Base-by-base conservation (phyloP, 192 early-diverging fungal species). In the Backusella mclennaniae region DNA sequence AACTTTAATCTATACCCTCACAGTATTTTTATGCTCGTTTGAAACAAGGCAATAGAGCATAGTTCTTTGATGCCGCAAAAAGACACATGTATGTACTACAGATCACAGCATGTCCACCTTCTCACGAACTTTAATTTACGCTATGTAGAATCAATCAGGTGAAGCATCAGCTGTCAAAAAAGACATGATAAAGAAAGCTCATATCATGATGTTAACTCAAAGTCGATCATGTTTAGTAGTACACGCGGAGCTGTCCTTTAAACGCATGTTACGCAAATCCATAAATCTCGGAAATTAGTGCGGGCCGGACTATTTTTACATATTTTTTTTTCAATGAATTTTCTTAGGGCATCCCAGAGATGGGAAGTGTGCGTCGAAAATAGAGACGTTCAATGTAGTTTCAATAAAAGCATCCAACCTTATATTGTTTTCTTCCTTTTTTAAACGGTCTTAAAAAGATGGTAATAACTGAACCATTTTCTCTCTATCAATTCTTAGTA, bases 391-490 rank as follows among this genome's bases (percentile, higher is more conserved):
- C 56, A 63, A 63, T 63, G 56, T 63, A 29, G 56, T 63, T 63
- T 63, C 29, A 63, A 63, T 63, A 63, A 63, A 63, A 63, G 19
- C 56, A 63, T 63, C 23, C 56, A 4, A 29, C 21, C 23, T 63
- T 63, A 63, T 29, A 29, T 63, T 63, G 56, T 63, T 69, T 69
- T 69, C 68, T 69, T 69, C 68, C 68, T 69, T 69, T 69, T 69
- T 36, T 69, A 69, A 69, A 69, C 68, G 68, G 68, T 69, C 23
- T 38, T 69, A 41, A 69, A 67, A 69, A 69, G 68, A 69, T 69
- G 68, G 68, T 69, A 69, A 69, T 69, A 69, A 38, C 35, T 38
- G 8, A 9, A 29, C 56, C 23, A 8, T 23, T 63, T 29, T 63
- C 56, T 63, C 56, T 63, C 26, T 63, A 63, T 63, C 56, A 29